These are phyloP conservation scores for Alternaria metachromatica DNA, from an alignment of 2,329 filamentous ascomycete genomes.

Conservation along the genomic window DNA sequence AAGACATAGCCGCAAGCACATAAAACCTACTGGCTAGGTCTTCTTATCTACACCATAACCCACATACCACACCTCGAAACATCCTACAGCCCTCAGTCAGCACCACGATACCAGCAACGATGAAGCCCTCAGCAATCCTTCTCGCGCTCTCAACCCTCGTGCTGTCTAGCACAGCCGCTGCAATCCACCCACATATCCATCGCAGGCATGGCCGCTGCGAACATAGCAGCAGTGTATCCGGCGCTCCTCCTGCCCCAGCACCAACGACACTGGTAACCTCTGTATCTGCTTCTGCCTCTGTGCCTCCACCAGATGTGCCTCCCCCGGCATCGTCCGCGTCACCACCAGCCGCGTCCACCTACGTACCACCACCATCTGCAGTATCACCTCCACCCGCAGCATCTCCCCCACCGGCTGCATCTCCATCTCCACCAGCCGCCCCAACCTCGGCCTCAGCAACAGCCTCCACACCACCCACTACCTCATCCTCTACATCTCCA, in stretches of 20 bases:
- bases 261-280: background rate
- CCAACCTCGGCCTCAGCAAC: background rate
- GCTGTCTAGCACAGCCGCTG: background rate
- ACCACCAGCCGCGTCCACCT: background rate
- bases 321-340: background rate
- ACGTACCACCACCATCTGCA: background rate
- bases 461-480: background rate
- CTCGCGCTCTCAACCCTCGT: background rate
- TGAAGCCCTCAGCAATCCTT: background rate
- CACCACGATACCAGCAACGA: background rate
- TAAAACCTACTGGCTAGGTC: no score
- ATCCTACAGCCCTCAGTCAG: background rate
- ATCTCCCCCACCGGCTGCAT: no score
- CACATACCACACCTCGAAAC: background rate
- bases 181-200: background rate
- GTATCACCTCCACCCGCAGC: no score
- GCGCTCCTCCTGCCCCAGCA: background rate
- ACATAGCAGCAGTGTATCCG: background rate
- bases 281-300: background rate
- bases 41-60: no score
- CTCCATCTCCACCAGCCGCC: background rate
- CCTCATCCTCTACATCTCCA: background rate
- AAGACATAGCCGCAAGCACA: no score
- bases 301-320: background rate
- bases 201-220: background rate